These are phyloP conservation scores for Trichosporon ovoides DNA, from an alignment of 1,284 basidiomycete genomes.

Conservation along the genomic window DNA sequence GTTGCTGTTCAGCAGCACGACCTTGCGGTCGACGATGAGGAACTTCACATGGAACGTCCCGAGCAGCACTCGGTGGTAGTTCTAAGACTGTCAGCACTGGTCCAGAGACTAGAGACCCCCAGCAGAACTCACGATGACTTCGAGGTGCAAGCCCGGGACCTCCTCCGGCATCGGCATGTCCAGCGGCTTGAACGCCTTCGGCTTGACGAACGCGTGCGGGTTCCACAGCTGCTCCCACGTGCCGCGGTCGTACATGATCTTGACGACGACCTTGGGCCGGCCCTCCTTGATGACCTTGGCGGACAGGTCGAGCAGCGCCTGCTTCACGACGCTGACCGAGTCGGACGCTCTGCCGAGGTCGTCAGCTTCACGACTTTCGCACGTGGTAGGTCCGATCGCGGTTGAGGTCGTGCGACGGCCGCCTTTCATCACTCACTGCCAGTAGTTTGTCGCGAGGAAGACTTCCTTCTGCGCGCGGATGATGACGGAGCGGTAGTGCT, in stretches of 20 bases:
- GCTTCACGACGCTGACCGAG: slow-evolving; percentile 55
- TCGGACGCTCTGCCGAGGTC: slow-evolving; percentile 50
- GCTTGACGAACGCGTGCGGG: slow-evolving; percentile 56
- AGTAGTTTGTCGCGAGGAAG: slow-evolving; percentile 60
- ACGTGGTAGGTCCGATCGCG: background rate
- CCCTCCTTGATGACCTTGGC: slow-evolving; percentile 51
- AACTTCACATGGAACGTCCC: slow-evolving; percentile 78
- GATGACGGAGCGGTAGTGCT: slow-evolving; percentile 56
- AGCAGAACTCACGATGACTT: slow-evolving; percentile 57
- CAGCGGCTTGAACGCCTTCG: slow-evolving; percentile 55
- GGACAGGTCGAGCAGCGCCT: slow-evolving; percentile 58
- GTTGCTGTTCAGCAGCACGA: slow-evolving; percentile 67
- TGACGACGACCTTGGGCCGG: slow-evolving; percentile 55
- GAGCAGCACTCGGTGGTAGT: slow-evolving; percentile 55
- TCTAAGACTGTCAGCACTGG: slow-evolving; percentile 27
- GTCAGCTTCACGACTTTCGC: background rate
- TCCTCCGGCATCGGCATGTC: slow-evolving; percentile 58
- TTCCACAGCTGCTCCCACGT: slow-evolving; percentile 55
- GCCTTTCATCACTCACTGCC: slow-evolving; percentile 53
- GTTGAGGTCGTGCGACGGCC: background rate
- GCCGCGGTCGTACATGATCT: slow-evolving; percentile 65
- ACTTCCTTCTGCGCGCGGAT: slow-evolving; percentile 56
- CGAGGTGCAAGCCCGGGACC: slow-evolving; percentile 59
- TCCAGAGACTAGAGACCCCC: no score
- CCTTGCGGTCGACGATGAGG: slow-evolving; percentile 65